Conservation (phyloP, 139 green algal species). For the Chlorella sp. region DNA sequence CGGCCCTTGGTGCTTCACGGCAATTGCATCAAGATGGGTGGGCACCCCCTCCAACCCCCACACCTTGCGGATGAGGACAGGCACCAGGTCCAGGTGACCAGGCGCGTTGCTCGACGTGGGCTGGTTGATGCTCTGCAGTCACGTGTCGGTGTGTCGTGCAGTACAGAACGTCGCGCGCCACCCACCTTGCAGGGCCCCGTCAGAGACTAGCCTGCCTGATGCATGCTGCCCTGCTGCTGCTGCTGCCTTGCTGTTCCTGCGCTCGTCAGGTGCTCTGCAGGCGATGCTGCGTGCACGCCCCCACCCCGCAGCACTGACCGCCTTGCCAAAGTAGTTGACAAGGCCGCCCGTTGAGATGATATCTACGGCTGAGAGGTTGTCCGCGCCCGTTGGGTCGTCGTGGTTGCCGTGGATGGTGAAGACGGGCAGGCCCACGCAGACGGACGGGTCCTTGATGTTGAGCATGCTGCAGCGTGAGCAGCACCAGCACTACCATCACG, state of each 20-base stretch:
- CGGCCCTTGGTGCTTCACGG: no score
- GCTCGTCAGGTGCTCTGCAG: background rate
- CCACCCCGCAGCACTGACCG: conserved; percentile 17
- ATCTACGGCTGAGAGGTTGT: conserved; percentile 92
- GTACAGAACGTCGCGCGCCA: no score
- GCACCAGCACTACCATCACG: no score
- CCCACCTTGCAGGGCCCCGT: no score
- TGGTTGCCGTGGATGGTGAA: conserved; percentile 99
- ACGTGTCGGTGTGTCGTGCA: no score
- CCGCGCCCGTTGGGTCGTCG: conserved; percentile 85
- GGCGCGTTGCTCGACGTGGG: no score
- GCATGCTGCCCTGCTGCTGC: background rate
- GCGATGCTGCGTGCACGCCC: background rate
- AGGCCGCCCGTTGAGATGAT: conserved; percentile 77
- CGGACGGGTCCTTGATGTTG: conserved; percentile 69
- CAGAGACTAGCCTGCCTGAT: no score
- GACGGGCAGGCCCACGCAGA: conserved; percentile 90
- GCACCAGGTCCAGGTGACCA: conserved; percentile 32
- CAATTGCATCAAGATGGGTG: no score
- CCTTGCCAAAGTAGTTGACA: conserved; percentile 99
- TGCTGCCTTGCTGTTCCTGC: background rate
- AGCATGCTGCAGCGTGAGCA: background rate
- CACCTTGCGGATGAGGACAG: conserved; percentile 75
- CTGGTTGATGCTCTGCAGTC: no score
- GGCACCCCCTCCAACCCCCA: no score